Conservation (phyloP, 75 land plant species). For the Pinus tabuliformis region DNA sequence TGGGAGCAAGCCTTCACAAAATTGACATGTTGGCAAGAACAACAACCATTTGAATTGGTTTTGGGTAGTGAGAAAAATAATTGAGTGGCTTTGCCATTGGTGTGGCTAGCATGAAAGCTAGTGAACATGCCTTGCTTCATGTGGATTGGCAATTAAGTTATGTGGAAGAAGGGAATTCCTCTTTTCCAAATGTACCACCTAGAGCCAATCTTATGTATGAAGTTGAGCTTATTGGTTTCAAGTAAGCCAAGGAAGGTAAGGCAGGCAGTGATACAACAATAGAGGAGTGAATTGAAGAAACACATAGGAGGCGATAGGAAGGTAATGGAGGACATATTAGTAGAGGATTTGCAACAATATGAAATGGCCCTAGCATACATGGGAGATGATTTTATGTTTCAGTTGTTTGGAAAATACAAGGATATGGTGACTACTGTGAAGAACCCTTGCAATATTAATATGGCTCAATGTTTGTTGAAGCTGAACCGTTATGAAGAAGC, state of each 20-base stretch:
- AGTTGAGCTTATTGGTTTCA: slow-evolving; percentile 93
- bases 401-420: slow-evolving; percentile 94
- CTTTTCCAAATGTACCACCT: slow-evolving; percentile 99
- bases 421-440: slow-evolving; percentile 98
- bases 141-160: slow-evolving; percentile 88
- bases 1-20: too few species aligned
- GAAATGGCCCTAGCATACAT: slow-evolving; percentile 99
- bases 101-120: slow-evolving; percentile 83
- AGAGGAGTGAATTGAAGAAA: slow-evolving; percentile 94
- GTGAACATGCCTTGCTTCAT: slow-evolving; percentile 85
- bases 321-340: slow-evolving; percentile 89
- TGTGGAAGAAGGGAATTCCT: slow-evolving; percentile 95
- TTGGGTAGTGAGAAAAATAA: slow-evolving; percentile 16
- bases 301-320: slow-evolving; percentile 79
- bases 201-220: slow-evolving; percentile 88
- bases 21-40: too few species aligned
- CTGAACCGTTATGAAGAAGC: slow-evolving; percentile 86
- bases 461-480: slow-evolving; percentile 91
- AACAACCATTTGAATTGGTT: too few species aligned
- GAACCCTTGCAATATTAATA: slow-evolving; percentile 95
- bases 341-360: slow-evolving; percentile 95
- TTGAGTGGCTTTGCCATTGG: slow-evolving; percentile 86
- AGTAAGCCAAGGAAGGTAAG: slow-evolving; percentile 90
- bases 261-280: slow-evolving; percentile 93
- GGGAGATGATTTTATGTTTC: slow-evolving; percentile 99